Base-by-base conservation (phyloP, 163 green algal genomes). In the Prototheca wickerhamii region DNA sequence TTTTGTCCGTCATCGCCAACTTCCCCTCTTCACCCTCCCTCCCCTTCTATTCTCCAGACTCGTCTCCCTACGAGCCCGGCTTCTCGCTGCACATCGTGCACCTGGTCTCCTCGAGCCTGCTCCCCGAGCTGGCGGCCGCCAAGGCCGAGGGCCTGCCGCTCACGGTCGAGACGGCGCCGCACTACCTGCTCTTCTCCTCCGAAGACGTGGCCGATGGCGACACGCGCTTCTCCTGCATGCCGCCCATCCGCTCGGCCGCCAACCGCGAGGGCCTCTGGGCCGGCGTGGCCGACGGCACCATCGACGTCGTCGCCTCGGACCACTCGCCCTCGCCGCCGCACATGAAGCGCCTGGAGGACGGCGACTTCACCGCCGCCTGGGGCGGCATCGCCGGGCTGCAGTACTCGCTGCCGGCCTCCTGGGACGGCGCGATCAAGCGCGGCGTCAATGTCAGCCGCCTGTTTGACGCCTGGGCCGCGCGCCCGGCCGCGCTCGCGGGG, bases 341-440 rank as follows among this genome's bases (percentile, higher is more conserved):
- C 0, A 51, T 95, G 33, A 98, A 98, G 74, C 46, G 78, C 55
- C 53, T 87, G 3, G 82, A 95, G 21, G 66, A 64, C 4, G 89
- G 92, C 6, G 69, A 97, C 79, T 98, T 98, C 69, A 33, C 90
- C 10, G 71, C 70, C 3, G 89, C 92, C 2, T 98, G 92, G 92
- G 92, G 92, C 54, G 92, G 92, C 68, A 96, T 98, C 35, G 80
- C 79, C 74, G 86, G 89, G 0, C 60, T 91, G 54, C 91, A 98
- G 78, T 94, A 96, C 69, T 62, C 76, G 40, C 82, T 97, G 68
- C 84, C 91, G 12, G 82, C 83, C 3, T 73, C 60, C 4, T 81
- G 72, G 79, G 44, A 68, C 18, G 63, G 31, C 18, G 58, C 58
- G 37, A 17, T 44, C 43, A 34, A 40, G 18, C 28, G 33, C 17